Base-by-base conservation (phyloP, 2,329 filamentous ascomycete species). In the Aspergillus unguis region DNA sequence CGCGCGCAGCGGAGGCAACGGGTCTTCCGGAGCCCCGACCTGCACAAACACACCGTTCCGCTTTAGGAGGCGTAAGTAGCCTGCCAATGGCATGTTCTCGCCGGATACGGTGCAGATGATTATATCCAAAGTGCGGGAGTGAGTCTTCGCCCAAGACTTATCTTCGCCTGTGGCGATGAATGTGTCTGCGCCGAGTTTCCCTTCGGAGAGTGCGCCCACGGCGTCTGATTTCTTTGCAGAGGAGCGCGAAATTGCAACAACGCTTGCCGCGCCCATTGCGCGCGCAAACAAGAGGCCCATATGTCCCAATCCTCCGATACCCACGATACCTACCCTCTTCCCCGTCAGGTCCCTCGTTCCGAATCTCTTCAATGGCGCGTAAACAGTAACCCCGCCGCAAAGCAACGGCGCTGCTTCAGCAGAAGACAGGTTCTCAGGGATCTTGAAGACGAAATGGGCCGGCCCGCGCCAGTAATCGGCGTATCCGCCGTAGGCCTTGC, bases 361-460 rank as follows among this genome's bases (percentile, higher is more conserved):
- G 33, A 87, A 84, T 28, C 85, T 79, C 45, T 80, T 79, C 11
- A 94, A 71, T 0, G 89, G 88, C 4, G 81, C 80, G 65, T 82
- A 94, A 0, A 86, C 80, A 0, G 89, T 94, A 48, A 92, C 79
- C 1, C 90, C 89, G 1, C 84, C 89, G 65, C 89, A 92, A 28
- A 92, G 77, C 75, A 94, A 84, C 1, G 88, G 88, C 1, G 87
- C 81, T 1, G 80, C 82, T 52, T 78, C 74, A 7, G 75, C 76
- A 29, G 72, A 77, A 1, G 70, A 62, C 28, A 85, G 56, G 0
- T 55, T 65, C 10, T 78, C 75, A 0, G 82, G 82, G 53, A 85
- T 83, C 62, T 73, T 77, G 62, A 84, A 72, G 0, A 77, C 78
- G 58, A 89, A 91, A 59, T 82, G 79, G 11, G 71, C 75, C 1